Base-by-base conservation (phyloP, 108 stramenopile species). In the Pseudonitzschia pungens region DNA sequence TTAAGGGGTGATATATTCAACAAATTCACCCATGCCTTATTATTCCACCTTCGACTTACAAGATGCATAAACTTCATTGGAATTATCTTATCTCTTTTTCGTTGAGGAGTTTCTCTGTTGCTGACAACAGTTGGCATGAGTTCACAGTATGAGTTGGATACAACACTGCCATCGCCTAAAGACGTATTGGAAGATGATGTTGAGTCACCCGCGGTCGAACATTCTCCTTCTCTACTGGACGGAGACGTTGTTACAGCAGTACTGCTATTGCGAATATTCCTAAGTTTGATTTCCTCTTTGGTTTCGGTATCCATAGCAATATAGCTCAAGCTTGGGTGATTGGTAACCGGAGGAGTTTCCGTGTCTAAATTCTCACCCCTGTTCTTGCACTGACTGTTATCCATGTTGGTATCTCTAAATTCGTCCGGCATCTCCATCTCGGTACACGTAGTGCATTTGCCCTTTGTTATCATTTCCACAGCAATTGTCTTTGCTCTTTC, bases 41-140 rank as follows among this genome's bases (percentile, higher is more conserved):
- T 22, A 2, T 5, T 6, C 26, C 54, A 10, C 26, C 10, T 5
- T 55, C 21, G 4, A 55, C 54, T 55, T 24, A 55, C 54, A 24
- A 77, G 51, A 80, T 90, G 89, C 71, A 76, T 78, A 22, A 84
- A 84, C 5, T 83, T 83, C 22, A 59, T 18, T 1, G 71, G 60
- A 53, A 87, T 80, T 7, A 70, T 33, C 65, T 71, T 71, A 55
- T 86, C 79, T 41, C 69, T 69, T 44, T 65, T 58, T 32, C 57
- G 41, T 22, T 43, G 7, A 27, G 75, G 81, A 22, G 69, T 77
- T 65, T 77, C 70, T 16, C 67, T 44, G 22, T 67, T 67, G 32
- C 32, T 62, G 28, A 62, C 60, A 15, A 62, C 60, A 21, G 60
- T 62, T 29, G 60, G 60, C 60, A 62, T 62, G 18, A 62, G 11